Base-by-base conservation (phyloP, 208 protist species). In the Acanthamoeba healyi region DNA sequence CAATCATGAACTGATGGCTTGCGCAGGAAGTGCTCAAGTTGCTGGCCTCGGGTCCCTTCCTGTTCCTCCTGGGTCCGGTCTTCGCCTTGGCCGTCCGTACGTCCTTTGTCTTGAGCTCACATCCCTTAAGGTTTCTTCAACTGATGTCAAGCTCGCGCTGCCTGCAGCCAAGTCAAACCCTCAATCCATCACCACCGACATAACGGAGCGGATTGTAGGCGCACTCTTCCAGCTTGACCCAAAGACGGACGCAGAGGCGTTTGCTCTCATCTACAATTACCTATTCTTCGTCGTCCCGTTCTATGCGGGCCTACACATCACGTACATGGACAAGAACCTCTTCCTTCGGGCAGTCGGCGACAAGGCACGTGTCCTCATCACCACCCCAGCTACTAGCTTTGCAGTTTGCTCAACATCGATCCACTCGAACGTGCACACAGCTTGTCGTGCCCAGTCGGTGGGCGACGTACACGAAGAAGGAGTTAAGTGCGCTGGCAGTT, bases 251-350 rank as follows among this genome's bases (percentile, higher is more conserved):
- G 24, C 38, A 22, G 42, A 56, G 32, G 74, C 19, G 42, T 84
- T 84, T 56, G 32, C 74, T 7, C 38, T 84, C 2, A 0, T 84
- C 6, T 84, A 84, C 32, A 84, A 84, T 6, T 84, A 84, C 19
- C 15, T 56, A 32, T 84, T 51, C 74, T 84, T 84, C 32, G 44
- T 84, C 1, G 32, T 84, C 3, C 74, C 74, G 0, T 84, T 84
- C n/a, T 84, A 84, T 24, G 44, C 44, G 17, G 74, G 74, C 22
- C 44, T 84, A 17, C 74, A 84, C 42, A 56, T 84, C 42, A 84
- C 74, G 42, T 84, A 84, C 74, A 84, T 84, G 74, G 74, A 84
- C 74, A 84, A 84, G 74, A 84, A 84, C 74, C 74, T 84, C 74
- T 84, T 84, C 44, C 44, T 84, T 7, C 74, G 74, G 2, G 74